A percentile compares a stretch with the other conserved stretches of the same genome.
Evolutionary conservation across 305 asterid genomes (phyloP).

Genomic region (Rubia peregrina): DNA sequence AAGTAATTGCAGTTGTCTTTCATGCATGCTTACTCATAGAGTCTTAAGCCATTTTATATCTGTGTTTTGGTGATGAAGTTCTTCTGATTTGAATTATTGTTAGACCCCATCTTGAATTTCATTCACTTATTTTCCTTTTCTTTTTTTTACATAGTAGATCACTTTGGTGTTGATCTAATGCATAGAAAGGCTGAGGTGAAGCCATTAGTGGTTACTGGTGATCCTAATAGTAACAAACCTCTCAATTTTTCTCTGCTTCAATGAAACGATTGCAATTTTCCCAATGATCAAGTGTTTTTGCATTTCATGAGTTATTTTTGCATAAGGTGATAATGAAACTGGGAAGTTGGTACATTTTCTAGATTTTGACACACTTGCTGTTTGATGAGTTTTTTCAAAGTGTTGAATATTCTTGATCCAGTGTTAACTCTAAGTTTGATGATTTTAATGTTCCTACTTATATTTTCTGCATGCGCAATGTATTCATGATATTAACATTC

Average conservation of each 20-base stretch:
- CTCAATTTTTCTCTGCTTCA: not conserved
- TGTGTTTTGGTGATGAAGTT: not conserved
- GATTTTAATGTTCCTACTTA: not conserved
- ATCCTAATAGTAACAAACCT: not conserved
- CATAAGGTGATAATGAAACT: too few relatives aligned
- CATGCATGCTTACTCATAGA: conserved; percentile 23
- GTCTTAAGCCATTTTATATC: conserved; percentile 18
- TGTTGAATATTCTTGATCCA: not conserved
- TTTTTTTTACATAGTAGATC: too few relatives aligned
- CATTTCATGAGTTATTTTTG: not conserved
- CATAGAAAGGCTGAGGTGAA: too few relatives aligned
- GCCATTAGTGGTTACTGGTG: too few relatives aligned
- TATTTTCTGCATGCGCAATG: not conserved
- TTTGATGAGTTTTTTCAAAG: too few relatives aligned
- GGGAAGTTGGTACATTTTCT: too few relatives aligned
- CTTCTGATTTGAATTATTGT: too few relatives aligned
- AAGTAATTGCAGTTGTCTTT: conserved; percentile 5
- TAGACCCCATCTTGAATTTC: too few relatives aligned
- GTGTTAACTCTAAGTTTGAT: not conserved
- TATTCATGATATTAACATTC: not conserved
- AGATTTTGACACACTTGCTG: too few relatives aligned
- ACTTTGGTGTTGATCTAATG: too few relatives aligned
- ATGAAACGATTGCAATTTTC: not conserved
- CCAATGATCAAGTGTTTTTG: not conserved
- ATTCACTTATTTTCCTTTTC: too few relatives aligned